Conservation (phyloP, 2,329 filamentous ascomycete genomes). For the Venturia effusa region DNA sequence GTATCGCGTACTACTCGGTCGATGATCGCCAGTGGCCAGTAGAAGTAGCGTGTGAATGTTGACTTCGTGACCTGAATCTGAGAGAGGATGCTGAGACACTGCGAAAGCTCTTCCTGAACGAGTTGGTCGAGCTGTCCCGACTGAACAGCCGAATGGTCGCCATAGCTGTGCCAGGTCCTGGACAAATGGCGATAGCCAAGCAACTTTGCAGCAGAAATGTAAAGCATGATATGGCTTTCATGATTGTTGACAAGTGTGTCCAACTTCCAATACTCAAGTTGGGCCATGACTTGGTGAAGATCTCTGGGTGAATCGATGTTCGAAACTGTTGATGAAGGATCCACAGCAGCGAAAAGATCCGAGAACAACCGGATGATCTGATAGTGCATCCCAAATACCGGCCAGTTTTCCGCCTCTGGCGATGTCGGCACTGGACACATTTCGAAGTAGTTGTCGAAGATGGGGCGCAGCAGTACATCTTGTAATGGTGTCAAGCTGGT, state of each 20-base stretch:
- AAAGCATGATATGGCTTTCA: neutral
- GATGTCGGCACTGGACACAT: neutral
- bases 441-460: constrained; percentile 7
- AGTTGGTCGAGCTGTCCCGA: neutral
- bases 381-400: constrained; percentile 6
- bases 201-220: neutral
- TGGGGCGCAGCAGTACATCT: neutral
- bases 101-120: neutral
- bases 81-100: neutral
- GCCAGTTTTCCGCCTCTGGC: constrained; percentile 1
- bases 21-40: constrained; percentile 6
- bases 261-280: neutral
- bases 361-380: constrained; percentile 1
- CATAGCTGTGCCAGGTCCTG: neutral
- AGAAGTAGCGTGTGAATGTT: constrained; percentile 4
- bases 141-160: neutral
- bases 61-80: neutral
- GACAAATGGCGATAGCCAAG: neutral
- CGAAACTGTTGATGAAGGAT: neutral
- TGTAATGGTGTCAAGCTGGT: constrained; percentile 1
- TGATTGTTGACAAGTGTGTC: neutral
- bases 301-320: neutral
- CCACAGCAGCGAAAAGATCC: constrained; percentile 4
- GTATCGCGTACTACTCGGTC: neutral
- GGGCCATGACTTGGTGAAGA: constrained; percentile 2